Percentiles rank a stretch among this genome's conserved stretches.
Conservation (phyloP, 129 eudicot genomes). For the Flaveria brownii region DNA sequence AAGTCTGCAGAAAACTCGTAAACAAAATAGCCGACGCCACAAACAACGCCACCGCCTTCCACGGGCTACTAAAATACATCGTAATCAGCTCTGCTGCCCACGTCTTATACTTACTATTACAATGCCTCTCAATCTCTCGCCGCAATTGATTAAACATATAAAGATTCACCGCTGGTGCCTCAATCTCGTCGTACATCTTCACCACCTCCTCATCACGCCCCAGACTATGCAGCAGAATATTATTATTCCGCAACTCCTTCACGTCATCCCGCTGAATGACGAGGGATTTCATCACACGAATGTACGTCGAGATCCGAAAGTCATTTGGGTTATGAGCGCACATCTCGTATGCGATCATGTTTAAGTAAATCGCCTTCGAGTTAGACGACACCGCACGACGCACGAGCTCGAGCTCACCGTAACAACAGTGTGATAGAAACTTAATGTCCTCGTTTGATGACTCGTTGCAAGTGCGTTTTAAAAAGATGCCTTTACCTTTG, state of each 20-base stretch:
- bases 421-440: conserved; percentile 32
- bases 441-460: conserved; percentile 33
- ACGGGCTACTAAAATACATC: conserved; percentile 45
- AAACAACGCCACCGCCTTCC: conserved; percentile 49
- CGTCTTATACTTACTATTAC: conserved; percentile 31
- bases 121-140: conserved; percentile 29
- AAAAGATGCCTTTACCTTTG: conserved; percentile 37
- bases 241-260: conserved; percentile 30
- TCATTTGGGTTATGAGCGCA: conserved; percentile 43
- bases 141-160: conserved; percentile 24
- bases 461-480: conserved; percentile 6
- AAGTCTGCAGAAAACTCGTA: conserved; percentile 45
- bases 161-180: conserved; percentile 19
- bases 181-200: conserved; percentile 38
- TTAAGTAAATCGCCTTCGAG: conserved; percentile 32
- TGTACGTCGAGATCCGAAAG: conserved; percentile 33
- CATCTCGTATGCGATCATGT: conserved; percentile 52
- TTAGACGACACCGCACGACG: conserved; percentile 17
- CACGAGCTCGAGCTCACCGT: conserved; percentile 36
- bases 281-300: conserved; percentile 44
- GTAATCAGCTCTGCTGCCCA: conserved; percentile 46
- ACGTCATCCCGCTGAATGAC: conserved; percentile 39
- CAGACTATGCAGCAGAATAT: conserved; percentile 31
- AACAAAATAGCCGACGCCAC: conserved; percentile 39
- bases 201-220: conserved; percentile 48